phyloP scores from a whole-genome alignment of 1,284 basidiomycete genomes.

The Fomitopsis betulina region DNA sequence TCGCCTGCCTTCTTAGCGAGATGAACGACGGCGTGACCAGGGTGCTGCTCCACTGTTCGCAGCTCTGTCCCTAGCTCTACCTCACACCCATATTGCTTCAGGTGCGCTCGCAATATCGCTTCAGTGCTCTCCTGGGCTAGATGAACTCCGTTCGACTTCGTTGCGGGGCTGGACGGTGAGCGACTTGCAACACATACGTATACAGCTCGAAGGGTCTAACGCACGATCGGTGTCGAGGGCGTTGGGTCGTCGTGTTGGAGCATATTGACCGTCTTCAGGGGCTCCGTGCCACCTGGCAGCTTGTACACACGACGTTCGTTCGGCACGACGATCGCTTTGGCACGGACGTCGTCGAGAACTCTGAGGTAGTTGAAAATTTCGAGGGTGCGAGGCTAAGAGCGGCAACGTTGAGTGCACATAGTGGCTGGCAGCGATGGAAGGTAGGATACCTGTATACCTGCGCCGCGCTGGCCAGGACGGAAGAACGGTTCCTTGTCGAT shows the following conservation, averaged over 20 bases:
- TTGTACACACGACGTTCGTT: slow-evolving; percentile 12
- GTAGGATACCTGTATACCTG: slow-evolving; percentile 14
- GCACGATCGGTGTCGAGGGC: slow-evolving; percentile 20
- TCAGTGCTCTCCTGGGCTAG: slow-evolving; percentile 27
- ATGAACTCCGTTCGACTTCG: slow-evolving; percentile 6
- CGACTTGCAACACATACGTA: not conserved
- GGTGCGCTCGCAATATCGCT: slow-evolving; percentile 25
- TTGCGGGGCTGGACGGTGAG: not conserved
- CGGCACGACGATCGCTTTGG: not conserved
- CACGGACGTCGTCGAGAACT: slow-evolving; percentile 9
- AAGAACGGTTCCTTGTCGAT: slow-evolving; percentile 28
- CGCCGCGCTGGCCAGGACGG: slow-evolving; percentile 23
- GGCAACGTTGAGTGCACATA: not conserved
- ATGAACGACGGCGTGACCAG: slow-evolving; percentile 18
- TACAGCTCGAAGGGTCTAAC: slow-evolving; percentile 1
- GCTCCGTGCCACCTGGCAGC: slow-evolving; percentile 14
- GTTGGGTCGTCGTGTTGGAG: slow-evolving; percentile 7
- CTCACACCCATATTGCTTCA: slow-evolving; percentile 19
- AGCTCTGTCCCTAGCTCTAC: slow-evolving; percentile 30
- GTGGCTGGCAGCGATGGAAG: not conserved
- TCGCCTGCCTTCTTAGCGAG: slow-evolving; percentile 9
- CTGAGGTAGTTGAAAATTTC: slow-evolving; percentile 22
- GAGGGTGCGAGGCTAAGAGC: slow-evolving; percentile 14
- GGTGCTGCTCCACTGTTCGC: slow-evolving; percentile 20
- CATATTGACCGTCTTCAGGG: slow-evolving; percentile 10